Evolutionary conservation across 208 protist species (phyloP), one percentile per base, ranked within the genome.

Genomic region (Leishmania mexicana): DNA sequence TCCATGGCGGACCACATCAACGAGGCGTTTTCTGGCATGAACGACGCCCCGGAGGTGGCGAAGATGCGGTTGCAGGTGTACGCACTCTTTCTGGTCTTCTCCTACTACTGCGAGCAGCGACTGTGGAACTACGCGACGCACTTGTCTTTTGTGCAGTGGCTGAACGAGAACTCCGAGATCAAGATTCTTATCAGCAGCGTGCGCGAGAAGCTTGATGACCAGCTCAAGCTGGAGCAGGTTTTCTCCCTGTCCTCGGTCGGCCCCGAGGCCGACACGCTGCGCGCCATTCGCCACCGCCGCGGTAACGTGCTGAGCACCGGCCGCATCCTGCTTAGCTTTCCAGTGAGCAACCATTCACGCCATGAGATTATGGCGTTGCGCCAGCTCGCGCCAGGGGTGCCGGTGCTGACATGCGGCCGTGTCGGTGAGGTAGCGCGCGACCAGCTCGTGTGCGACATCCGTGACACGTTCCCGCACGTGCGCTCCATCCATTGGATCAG

Each of bases 61-160:
- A 90, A 93, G 87, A 94, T 97, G 92, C 91, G 90, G 38, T 85
- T 97, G 78, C 90, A 93, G 83, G 91, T 92, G 84, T 97, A 96
- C 85, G 90, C 92, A 10, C 92, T 91, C 78, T 95, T 96, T 74
- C 87, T 97, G 79, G 89, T 95, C 67, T 96, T 97, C 81, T 96
- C 92, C 15, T 97, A 95, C 81, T 97, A 96, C 86, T 97, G 94
- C 79, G 94, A 97, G 89, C 94, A 96, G 85, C 89, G 93, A 15
- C 60, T 97, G 76, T 97, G 94, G 93, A 90, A 88, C 74, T 90
- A 91, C 72, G 62, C 87, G 35, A 92, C 87, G 31, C 89, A 86
- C 24, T 38, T 80, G 3, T 83, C 88, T 67, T 97, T 97, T 67
- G 87, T 82, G 45, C 78, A 91, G 60, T 97, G 93, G 92, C 87